These are phyloP conservation scores for Penicillium sp. DNA, from an alignment of 2,329 filamentous ascomycete species.

Conservation along the genomic window DNA sequence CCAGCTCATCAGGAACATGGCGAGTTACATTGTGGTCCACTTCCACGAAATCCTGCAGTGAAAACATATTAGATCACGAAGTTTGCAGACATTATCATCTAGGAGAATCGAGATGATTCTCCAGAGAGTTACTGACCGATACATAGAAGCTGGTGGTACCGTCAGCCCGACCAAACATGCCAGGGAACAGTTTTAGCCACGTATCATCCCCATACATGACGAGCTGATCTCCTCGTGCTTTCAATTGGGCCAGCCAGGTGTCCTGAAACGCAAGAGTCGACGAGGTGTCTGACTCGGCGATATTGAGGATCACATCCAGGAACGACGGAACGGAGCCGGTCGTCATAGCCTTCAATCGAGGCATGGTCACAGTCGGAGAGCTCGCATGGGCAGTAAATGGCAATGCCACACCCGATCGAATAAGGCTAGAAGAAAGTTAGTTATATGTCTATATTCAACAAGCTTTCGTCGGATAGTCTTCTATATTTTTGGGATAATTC, in stretches of 20 bases:
- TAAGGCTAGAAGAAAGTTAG: conserved; percentile 61
- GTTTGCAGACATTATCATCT: background rate
- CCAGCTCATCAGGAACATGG: conserved; percentile 76
- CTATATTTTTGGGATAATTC: background rate
- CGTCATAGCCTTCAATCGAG: conserved; percentile 93
- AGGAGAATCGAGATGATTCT: background rate
- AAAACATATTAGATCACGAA: background rate
- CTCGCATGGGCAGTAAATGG: conserved; percentile 95
- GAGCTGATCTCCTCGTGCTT: conserved; percentile 72
- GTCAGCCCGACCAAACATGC: conserved; percentile 81
- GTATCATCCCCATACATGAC: conserved; percentile 98
- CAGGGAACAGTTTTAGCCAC: conserved; percentile 95
- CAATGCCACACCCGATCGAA: conserved; percentile 77
- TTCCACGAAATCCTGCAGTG: conserved; percentile 83
- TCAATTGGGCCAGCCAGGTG: conserved; percentile 94
- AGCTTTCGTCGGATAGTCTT: background rate
- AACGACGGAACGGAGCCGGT: conserved; percentile 98
- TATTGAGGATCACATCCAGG: conserved; percentile 92
- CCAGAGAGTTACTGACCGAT: conserved; percentile 63
- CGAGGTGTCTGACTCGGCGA: conserved; percentile 89
- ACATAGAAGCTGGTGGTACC: conserved; percentile 99
- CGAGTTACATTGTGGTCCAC: conserved; percentile 97
- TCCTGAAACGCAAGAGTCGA: conserved; percentile 87
- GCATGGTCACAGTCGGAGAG: conserved; percentile 98
- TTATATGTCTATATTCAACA: conserved; percentile 8